These are phyloP conservation scores for Colletotrichum sidae DNA, from an alignment of 2,329 filamentous ascomycete genomes.

Conservation along the genomic window DNA sequence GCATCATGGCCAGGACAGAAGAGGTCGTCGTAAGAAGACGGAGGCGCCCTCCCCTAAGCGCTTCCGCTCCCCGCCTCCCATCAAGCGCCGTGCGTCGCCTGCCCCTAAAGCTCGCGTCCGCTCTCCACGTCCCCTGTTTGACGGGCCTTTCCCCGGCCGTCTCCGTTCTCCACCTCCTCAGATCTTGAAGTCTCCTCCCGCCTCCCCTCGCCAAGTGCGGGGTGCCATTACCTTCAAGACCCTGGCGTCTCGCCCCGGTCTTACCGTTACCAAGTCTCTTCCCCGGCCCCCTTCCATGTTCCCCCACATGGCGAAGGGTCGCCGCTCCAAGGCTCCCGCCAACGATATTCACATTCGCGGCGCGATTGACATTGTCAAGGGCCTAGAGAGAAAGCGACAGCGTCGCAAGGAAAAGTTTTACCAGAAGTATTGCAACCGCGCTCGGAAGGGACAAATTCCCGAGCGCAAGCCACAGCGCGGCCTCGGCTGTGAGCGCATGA, in stretches of 20 bases:
- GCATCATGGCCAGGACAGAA: constrained; percentile 66
- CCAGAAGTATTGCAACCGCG: constrained; percentile 88
- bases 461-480: constrained; percentile 80
- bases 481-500: constrained; percentile 92
- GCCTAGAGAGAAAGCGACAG: constrained; percentile 92
- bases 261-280: constrained; percentile 86
- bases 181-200: constrained; percentile 60
- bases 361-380: constrained; percentile 98
- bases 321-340: constrained; percentile 47
- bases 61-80: constrained; percentile 59
- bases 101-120: constrained; percentile 57
- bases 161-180: constrained; percentile 78
- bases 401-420: constrained; percentile 93
- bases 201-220: constrained; percentile 56
- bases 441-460: constrained; percentile 73
- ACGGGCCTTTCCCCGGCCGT: constrained; percentile 76
- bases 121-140: constrained; percentile 71
- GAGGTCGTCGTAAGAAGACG: constrained; percentile 62
- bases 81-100: constrained; percentile 62
- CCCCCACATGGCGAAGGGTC: constrained; percentile 61
- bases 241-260: constrained; percentile 69
- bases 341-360: constrained; percentile 79
- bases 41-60: constrained; percentile 58
- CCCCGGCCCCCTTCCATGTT: constrained; percentile 82
- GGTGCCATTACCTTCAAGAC: constrained; percentile 56